Base-by-base conservation (phyloP, 2,329 filamentous ascomycete species). In the Monosporascus sp. region DNA sequence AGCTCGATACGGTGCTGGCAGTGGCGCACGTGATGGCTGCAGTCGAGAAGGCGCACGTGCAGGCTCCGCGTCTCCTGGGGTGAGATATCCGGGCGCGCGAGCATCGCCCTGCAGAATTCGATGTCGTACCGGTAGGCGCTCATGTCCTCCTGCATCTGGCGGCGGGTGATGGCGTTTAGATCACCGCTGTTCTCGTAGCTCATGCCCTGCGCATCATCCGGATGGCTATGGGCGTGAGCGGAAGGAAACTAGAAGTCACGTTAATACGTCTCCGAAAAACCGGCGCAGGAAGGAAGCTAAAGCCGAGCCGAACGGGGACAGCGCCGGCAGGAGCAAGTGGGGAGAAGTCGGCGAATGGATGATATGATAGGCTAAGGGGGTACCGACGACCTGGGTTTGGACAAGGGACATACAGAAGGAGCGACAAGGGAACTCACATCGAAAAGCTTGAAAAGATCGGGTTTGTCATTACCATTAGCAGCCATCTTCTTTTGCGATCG, bases 21-120 rank as follows among this genome's bases (percentile, higher is more conserved):
- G 51, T 68, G 63, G 5, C 75, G 73, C 47, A 76, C 72, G 56
- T 75, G 72, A 54, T 77, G 75, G 22, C 69, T 65, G 25, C 73
- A 65, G 48, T 77, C 75, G 9, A 77, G 60, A 6, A 67, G 61
- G 18, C 75, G 72, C 50, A 77, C 62, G 59, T 75, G 73, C 22
- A 75, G 60, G 5, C 68, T 71, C 20, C 75, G 69, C 1, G 58
- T 60, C 59, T 77, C 75, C 52, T 72, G 68, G 0, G 74, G 69
- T 1, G 70, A 73, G 46, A 76, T 61, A 48, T 69, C 64, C 5
- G 59, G 54, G 6, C 60, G 48, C 4, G 55, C 59, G 9, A 77
- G 64, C 55, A 71, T 68, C 18, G 68, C 60, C 8, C 60, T 59
- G 56, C 72, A 75, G 60, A 71, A 76, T n/a, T 72, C 68, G 5